Evolutionary conservation across 805 yeast species (phyloP).

Genomic region (Monosporozyma solicola): DNA sequence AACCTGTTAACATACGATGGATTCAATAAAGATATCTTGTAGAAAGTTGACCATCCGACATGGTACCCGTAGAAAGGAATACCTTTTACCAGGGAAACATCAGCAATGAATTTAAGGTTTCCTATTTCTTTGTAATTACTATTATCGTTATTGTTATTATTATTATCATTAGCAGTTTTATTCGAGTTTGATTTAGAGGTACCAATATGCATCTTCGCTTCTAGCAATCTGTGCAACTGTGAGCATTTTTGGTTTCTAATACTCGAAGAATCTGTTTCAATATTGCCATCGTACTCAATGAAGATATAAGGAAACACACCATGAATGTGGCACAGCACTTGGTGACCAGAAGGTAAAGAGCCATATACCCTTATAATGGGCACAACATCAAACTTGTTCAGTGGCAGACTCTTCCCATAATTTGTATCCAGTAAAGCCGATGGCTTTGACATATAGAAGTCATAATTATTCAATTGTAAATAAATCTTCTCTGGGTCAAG

Average conservation of each 20-base stretch:
- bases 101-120: conserved; percentile 42
- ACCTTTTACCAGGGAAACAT: conserved; percentile 59
- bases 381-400: conserved; percentile 36
- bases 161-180: conserved; percentile 5
- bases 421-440: conserved; percentile 40
- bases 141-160: neutral
- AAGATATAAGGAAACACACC: conserved; percentile 77
- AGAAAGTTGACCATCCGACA: conserved; percentile 51
- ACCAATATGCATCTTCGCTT: conserved; percentile 28
- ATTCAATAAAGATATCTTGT: conserved; percentile 59
- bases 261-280: conserved; percentile 14
- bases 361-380: conserved; percentile 81
- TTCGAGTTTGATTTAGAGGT: conserved; percentile 30
- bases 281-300: conserved; percentile 46
- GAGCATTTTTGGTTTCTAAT: conserved; percentile 30
- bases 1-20: conserved; percentile 53
- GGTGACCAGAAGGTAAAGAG: conserved; percentile 48
- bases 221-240: conserved; percentile 37
- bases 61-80: conserved; percentile 80
- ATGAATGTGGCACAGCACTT: conserved; percentile 64
- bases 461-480: conserved; percentile 55
- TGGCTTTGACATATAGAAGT: conserved; percentile 55
- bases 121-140: conserved; percentile 1
- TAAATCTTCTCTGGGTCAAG: conserved; percentile 21
- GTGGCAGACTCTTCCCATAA: conserved; percentile 29